Base-by-base conservation (phyloP, 345 rosid genomes). In the Aquilaria sinensis region DNA sequence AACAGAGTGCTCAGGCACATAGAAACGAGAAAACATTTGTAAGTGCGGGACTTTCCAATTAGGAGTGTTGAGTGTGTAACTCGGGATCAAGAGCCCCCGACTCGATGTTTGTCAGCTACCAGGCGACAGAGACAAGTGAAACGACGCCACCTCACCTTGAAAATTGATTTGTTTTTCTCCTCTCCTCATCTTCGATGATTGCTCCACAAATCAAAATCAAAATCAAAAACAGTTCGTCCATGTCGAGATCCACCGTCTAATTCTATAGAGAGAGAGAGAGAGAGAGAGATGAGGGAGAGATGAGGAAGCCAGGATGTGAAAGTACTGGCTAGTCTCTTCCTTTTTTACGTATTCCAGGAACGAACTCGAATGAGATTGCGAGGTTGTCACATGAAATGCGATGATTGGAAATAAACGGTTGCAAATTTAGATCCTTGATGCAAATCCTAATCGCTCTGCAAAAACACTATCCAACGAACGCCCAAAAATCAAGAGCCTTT, bases 341-440 rank as follows among this genome's bases (percentile, higher is more conserved):
- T 12, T 50, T 54, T 63, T 56, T 59, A 57, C 61, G 67, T 67
- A 63, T 65, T 58, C 70, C 41, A 30, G 23, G 23, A 23, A 23
- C 62, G n/a, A 66, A 48, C 56, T 61, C 62, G 31, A 49, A 23
- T 52, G 55, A 12, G 67, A 52, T 56, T n/a, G 12, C 32, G 29
- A 55, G 30, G 53, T 34, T 60, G 67, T 77, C 75, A 77, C 78
- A 70, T 70, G 76, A 67, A 62, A 53, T 53, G 66, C 56, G 68
- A 75, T 32, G 1, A 33, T 2, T 12, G 58, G 13, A 31, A 10
- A 57, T 66, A 37, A 56, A 6, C 6, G 51, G 29, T 10, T 37
- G 43, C 14, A 32, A 52, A 53, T 3, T 11, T 45, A 5, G 47
- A 58, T 48, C 64, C 33, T 12, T 57, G 63, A 70, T 65, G 73